Evolutionary conservation across 1,284 basidiomycete species (phyloP).

Genomic region (Lentinus polychrous): DNA sequence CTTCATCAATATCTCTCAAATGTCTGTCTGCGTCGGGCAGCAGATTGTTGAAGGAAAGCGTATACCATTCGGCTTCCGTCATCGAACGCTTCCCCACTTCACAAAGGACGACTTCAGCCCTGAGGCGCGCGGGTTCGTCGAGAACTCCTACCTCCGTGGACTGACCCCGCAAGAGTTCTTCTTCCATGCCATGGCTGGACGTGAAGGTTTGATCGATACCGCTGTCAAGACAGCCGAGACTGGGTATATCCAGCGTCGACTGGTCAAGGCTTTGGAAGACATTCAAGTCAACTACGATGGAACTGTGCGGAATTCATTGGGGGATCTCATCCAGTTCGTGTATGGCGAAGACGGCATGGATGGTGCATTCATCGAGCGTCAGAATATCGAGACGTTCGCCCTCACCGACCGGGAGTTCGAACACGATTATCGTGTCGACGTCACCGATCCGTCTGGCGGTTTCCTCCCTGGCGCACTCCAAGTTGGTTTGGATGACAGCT

Average conservation of each 20-base stretch:
- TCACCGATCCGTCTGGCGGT: constrained; percentile 74
- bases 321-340: constrained; percentile 93
- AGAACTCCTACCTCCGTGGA: constrained; percentile 98
- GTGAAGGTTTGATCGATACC: constrained; percentile 98
- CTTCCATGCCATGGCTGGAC: constrained; percentile 99
- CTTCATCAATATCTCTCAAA: constrained; percentile 99
- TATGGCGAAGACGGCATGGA: constrained; percentile 99
- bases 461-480: constrained; percentile 81
- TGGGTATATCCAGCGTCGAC: constrained; percentile 96
- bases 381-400: constrained; percentile 86
- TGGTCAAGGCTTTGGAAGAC: constrained; percentile 98
- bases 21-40: constrained; percentile 99
- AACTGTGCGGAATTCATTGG: constrained; percentile 94
- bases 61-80: constrained; percentile 97
- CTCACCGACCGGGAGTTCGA: constrained; percentile 84
- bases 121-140: constrained; percentile 97
- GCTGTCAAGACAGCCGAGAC: constrained; percentile 99
- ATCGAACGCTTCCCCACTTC: constrained; percentile 95
- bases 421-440: constrained; percentile 88
- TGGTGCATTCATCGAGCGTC: constrained; percentile 94
- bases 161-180: constrained; percentile 99
- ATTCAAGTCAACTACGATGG: constrained; percentile 98
- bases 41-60: constrained; percentile 98
- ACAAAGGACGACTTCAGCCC: constrained; percentile 99
- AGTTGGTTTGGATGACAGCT: constrained; percentile 91